Evolutionary conservation across 495 filamentous ascomycete genomes (phyloP).

Genomic region (Xylaria intraflava): DNA sequence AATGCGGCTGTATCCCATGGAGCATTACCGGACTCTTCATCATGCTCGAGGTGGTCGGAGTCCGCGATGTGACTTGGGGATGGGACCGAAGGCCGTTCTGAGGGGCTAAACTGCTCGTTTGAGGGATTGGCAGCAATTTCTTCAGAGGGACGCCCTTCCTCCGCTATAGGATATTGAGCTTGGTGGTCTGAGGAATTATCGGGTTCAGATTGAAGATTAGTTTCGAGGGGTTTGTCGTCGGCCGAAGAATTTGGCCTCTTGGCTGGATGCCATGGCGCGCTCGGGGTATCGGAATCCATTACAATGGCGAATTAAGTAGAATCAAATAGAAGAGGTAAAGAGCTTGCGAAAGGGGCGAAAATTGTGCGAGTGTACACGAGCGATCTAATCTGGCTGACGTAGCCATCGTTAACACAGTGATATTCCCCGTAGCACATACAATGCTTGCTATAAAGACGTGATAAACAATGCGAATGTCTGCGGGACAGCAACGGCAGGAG

Average conservation of each 20-base stretch:
- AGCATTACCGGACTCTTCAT: slow-evolving; percentile 18
- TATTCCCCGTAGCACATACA: background rate
- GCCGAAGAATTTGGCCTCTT: slow-evolving; percentile 44
- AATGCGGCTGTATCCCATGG: slow-evolving; percentile 18
- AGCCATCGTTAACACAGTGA: background rate
- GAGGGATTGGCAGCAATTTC: background rate
- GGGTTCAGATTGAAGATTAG: slow-evolving; percentile 8
- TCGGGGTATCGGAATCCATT: slow-evolving; percentile 37
- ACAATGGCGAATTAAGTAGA: slow-evolving; percentile 25
- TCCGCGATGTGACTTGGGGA: slow-evolving; percentile 17
- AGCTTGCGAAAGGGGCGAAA: slow-evolving; percentile 7
- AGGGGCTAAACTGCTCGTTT: background rate
- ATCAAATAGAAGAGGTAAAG: slow-evolving; percentile 20
- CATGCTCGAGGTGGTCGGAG: slow-evolving; percentile 24
- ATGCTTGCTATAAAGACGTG: background rate
- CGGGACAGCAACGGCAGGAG: background rate
- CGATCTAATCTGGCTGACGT: background rate
- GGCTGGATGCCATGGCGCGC: slow-evolving; percentile 49
- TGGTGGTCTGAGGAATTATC: slow-evolving; percentile 3
- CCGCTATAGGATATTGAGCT: background rate
- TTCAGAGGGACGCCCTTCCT: background rate
- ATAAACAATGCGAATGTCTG: background rate
- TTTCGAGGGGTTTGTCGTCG: slow-evolving; percentile 13
- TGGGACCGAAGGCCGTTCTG: slow-evolving; percentile 20
- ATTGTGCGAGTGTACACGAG: slow-evolving; percentile 1